Evolutionary conservation across 2,329 filamentous ascomycete genomes (phyloP), one percentile per base, ranked within the genome.

Genomic region (Aspergillus luchuensis): DNA sequence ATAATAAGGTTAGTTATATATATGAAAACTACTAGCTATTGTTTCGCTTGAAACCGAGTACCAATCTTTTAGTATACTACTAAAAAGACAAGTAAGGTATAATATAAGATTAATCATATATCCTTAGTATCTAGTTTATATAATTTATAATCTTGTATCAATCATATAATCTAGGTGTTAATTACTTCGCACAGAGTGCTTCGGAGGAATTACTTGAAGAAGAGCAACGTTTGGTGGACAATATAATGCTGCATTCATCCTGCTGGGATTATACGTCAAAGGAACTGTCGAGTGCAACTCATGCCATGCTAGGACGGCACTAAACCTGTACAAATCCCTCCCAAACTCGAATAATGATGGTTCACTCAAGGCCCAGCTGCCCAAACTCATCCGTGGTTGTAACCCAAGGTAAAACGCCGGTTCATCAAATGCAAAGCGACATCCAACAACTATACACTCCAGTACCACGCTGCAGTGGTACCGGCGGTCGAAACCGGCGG

Each of bases 371-470:
- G 47, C 47, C 47, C 47, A 50, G 23, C 47, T 28, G 47, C 47
- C 47, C 28, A 50, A 30, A 17, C 47, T 50, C 47, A 50, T 50
- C 17, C 25, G 47, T 50, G 47, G 33, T 33, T 17, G 15, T 28
- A 28, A 50, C 28, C 47, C 47, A 50, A 50, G 47, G 47, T 33
- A 56, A 51, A 69, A 69, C 66, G 65, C 67, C 66, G 55, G 55
- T 56, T 57, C 64, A 58, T 64, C 41, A 62, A 63, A 70, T 64
- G 65, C 60, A 65, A 65, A 67, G 59, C 43, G 45, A 55, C 56
- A 57, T 53, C 49, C 49, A 62, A 60, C 45, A 56, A 62, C 38
- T 64, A 38, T 59, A 64, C 60, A 60, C 30, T 57, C 55, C 58
- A 56, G 60, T 60, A 28, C 59, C 57, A 58, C 56, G 58, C 57